These are phyloP conservation scores for Chaetoscypha palmicola DNA, from an alignment of 2,329 filamentous ascomycete species.

Conservation along the genomic window DNA sequence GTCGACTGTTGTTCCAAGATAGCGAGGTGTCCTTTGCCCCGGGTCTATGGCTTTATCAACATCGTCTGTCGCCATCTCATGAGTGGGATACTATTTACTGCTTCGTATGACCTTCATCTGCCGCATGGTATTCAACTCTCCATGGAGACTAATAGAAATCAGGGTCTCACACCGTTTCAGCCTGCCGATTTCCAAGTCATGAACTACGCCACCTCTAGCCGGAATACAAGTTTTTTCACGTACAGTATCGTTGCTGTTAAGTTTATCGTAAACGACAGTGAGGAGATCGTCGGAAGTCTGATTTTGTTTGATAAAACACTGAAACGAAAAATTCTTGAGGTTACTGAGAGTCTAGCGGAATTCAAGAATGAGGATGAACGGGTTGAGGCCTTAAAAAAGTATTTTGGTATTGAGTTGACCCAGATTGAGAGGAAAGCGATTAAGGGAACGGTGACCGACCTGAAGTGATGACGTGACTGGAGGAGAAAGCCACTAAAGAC, in stretches of 20 bases:
- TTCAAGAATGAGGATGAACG: constrained; percentile 46
- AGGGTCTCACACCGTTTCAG: constrained; percentile 41
- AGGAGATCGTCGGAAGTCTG: constrained; percentile 42
- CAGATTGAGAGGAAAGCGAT: constrained; percentile 45
- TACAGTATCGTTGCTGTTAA: constrained; percentile 45
- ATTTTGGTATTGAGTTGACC: constrained; percentile 45
- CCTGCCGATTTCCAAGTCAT: constrained; percentile 53
- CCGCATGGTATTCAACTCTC: no score
- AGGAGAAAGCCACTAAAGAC: not conserved
- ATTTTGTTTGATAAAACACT: constrained; percentile 43
- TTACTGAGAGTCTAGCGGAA: constrained; percentile 39
- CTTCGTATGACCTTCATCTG: no score
- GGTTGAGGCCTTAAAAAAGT: constrained; percentile 40
- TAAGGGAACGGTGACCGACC: constrained; percentile 31
- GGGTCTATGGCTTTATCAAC: constrained; percentile 56
- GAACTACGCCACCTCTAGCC: constrained; percentile 47
- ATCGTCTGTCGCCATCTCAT: constrained; percentile 38
- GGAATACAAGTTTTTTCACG: constrained; percentile 45
- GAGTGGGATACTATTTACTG: constrained; percentile 44
- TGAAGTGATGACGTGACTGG: not conserved
- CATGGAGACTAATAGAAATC: constrained; percentile 33
- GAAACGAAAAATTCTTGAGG: constrained; percentile 44
- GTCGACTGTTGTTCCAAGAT: constrained; percentile 45
- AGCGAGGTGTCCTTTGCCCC: constrained; percentile 34
- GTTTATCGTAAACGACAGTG: constrained; percentile 44